Conservation (phyloP, 1,284 basidiomycete species). For the Cystobasidium pallidum region DNA sequence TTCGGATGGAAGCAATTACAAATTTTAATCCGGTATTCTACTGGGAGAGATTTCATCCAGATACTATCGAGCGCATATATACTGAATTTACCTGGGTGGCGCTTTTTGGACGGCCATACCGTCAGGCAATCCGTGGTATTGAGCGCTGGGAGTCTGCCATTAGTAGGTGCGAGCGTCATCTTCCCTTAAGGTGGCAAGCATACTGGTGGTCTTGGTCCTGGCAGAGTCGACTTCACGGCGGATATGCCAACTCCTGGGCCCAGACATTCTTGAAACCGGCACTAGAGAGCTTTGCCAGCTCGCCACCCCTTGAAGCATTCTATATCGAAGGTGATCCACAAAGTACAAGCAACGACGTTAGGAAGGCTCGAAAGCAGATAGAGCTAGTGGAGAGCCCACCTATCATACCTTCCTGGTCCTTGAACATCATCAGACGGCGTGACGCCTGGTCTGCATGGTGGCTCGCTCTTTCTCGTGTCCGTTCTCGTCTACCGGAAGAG, state of each 20-base stretch:
- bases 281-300: too few relatives aligned
- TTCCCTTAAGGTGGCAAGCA: neutral
- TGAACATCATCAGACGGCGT: too few relatives aligned
- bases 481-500: too few relatives aligned
- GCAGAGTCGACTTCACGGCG: neutral
- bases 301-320: too few relatives aligned
- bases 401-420: too few relatives aligned
- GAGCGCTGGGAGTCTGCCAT: neutral
- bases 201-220: neutral
- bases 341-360: too few relatives aligned
- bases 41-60: neutral
- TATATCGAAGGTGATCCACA: too few relatives aligned
- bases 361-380: too few relatives aligned
- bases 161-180: neutral
- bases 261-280: too few relatives aligned
- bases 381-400: too few relatives aligned
- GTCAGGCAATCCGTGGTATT: neutral
- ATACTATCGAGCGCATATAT: neutral
- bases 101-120: neutral
- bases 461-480: neutral
- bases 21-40: neutral
- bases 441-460: neutral
- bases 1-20: neutral
- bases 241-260: too few relatives aligned
- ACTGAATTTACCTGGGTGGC: neutral